Base-by-base conservation (phyloP, 2,329 filamentous ascomycete genomes). In the Dactylellina drechsleri region DNA sequence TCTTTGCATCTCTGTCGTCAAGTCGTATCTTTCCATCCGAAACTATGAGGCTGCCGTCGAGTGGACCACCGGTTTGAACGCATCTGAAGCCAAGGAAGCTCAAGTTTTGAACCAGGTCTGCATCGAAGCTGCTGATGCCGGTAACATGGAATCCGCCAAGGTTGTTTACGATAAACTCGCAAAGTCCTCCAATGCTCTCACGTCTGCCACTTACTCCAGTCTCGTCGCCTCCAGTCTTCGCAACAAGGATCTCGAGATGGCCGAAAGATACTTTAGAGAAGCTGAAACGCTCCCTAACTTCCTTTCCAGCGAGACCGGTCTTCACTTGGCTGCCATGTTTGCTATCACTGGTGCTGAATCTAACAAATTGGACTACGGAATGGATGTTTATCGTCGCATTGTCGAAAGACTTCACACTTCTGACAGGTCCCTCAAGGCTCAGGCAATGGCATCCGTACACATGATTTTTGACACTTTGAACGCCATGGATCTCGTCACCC, bases 401-500 rank as follows among this genome's bases (percentile, higher is more conserved):
- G 59, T 75, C 16, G 71, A 68, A 40, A 75, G 64, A 16, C 66
- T 75, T 43, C 64, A 75, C 53, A 54, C 43, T 23, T 26, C 58
- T 0, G 31, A 49, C 26, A 52, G 64, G 23, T 47, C 75, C 26
- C 36, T 77, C 16, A 75, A 53, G 18, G 45, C 18, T 31, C 71
- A 75, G 59, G 64, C 71, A 10, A 60, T 75, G 62, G 31, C 64
- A 3, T 75, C 71, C 26, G 53, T 75, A 31, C 71, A 65, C 59
- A 20, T 65, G 31, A 68, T 75, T 57, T 75, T 75, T 31, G 71
- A 75, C 45, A 75, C 18, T 43, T 41, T 75, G 71, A 75, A 68
- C 64, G 60, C 71, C 13, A 40, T 65, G 58, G 71, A 75, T 16
- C 71, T 75, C 12, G 16, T 75, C 53, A 79, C 77, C 18, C 78